phyloP scores from a whole-genome alignment of 2,329 filamentous ascomycete genomes.

The Ophiostoma sp. region DNA sequence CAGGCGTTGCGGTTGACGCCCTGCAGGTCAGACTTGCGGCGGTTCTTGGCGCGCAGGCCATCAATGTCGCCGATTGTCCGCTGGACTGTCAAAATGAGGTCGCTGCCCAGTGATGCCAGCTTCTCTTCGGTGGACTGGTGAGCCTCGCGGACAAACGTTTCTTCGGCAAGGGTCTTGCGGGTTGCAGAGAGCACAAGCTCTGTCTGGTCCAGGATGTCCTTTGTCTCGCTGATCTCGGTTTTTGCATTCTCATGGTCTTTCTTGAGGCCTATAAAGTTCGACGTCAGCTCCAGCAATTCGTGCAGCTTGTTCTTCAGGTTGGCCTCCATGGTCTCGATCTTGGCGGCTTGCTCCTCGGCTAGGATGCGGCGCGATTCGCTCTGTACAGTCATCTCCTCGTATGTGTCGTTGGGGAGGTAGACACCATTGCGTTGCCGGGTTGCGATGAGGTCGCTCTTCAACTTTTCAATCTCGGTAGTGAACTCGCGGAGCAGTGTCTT shows the following conservation, averaged over 20 bases:
- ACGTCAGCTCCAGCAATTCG: constrained; percentile 83
- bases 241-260: constrained; percentile 83
- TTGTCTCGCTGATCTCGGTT: constrained; percentile 72
- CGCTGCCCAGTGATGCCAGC: constrained; percentile 69
- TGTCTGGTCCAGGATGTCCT: constrained; percentile 80
- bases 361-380: constrained; percentile 91
- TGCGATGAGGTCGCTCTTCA: constrained; percentile 90
- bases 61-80: constrained; percentile 78
- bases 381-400: constrained; percentile 86
- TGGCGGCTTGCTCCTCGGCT: constrained; percentile 86
- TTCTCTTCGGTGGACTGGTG: constrained; percentile 82
- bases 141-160: constrained; percentile 75
- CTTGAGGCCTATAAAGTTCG: constrained; percentile 83
- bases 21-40: constrained; percentile 81
- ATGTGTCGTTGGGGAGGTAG: constrained; percentile 84
- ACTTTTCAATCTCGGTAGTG: constrained; percentile 86
- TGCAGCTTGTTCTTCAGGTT: constrained; percentile 93
- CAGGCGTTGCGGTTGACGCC: constrained; percentile 75
- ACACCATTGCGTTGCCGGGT: constrained; percentile 93
- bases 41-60: constrained; percentile 81
- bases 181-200: constrained; percentile 81
- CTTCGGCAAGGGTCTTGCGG: constrained; percentile 72
- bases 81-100: constrained; percentile 75
- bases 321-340: constrained; percentile 86
- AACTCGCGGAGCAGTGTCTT: constrained; percentile 90